Evolutionary conservation across 495 filamentous ascomycete species (phyloP), one percentile per base, ranked within the genome.

Genomic region (Aspergillus ostianus): DNA sequence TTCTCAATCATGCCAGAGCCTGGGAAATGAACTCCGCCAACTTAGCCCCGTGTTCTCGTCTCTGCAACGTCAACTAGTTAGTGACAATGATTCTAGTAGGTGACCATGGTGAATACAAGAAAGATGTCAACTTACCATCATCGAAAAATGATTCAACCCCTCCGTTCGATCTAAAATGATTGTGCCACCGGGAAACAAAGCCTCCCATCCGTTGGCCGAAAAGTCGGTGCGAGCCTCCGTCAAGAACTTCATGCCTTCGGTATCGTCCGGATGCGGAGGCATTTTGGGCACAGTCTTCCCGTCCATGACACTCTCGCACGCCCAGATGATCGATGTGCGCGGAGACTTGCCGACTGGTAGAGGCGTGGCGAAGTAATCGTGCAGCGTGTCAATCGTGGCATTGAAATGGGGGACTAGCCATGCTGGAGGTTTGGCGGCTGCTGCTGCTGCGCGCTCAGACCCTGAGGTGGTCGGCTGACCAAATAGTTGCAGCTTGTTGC

Each of bases 401-500:
- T 65, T 57, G 56, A 77, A 74, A 55, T 77, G 74, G 3, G 70
- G 64, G 2, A 71, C 55, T 15, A 77, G 64, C 65, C 69, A 74
- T 7, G 56, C 61, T 12, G 74, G 74, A n/a, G 68, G 54, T 36
- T 36, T 36, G 32, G 32, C 10, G 32, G 32, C 32, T 6, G 32
- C 32, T n/a, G n/a, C n/a, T n/a, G n/a, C n/a, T n/a, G n/a, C n/a
- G 32, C 32, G 6, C 18, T 55, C 53, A 9, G 53, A 41, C 18
- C 62, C 51, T 32, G 55, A 48, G 66, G 73, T 26, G 69, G 72
- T 66, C 68, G 76, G 30, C 70, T 73, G 58, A 58, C 80, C 77
- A 46, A 79, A 75, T 2, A 84, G 74, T 62, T 77, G 71, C 68
- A 83, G 70, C 49, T 59, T 48, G 57, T 78, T 56, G 63, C 73